Evolutionary conservation across 2,329 filamentous ascomycete genomes (phyloP), one percentile per base, ranked within the genome.

Genomic region (Ophiocordyceps camponoti-floridani): DNA sequence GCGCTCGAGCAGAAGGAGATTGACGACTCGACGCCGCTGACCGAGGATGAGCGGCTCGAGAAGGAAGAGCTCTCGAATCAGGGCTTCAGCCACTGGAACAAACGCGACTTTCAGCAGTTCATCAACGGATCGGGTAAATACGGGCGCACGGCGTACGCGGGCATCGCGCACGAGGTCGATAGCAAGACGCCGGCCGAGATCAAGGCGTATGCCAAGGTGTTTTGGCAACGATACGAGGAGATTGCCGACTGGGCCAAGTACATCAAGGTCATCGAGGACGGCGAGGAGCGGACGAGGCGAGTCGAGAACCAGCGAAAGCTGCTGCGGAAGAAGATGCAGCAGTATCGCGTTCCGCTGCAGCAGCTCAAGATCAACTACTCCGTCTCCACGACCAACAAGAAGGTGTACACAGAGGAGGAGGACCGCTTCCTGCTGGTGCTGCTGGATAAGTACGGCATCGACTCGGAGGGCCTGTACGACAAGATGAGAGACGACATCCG

Each of bases 351-450:
- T 43, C 93, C 91, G 23, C 73, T 98, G 14, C 91, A 98, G 62
- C 91, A 98, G 63, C 78, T 98, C 56, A 94, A 94, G 70, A 87
- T 98, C 68, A 96, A 94, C 66, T 98, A 98, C 64, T 94, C 88
- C 0, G 91, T 98, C 27, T 94, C 87, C 7, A 98, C 91, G 2
- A 98, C 93, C 10, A 98, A 98, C 75, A 98, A 98, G 69, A 98
- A 98, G 68, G 88, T 98, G 1, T 98, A 98, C 60, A 96, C 88
- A 0, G 93, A 98, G 59, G 91, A 98, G 58, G 91, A 98, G 61
- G 91, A 98, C 58, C 78, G 91, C 4, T 98, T 98, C 65, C 65
- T 98, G 44, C 72, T 98, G 31, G 89, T 98, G 43, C 82, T 95
- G 65, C 72, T 98, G 6, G 87, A 98, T 64, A 84, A 82, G 61